Conservation (phyloP, 306 rosid genomes). For the Begonia fuchsioides region DNA sequence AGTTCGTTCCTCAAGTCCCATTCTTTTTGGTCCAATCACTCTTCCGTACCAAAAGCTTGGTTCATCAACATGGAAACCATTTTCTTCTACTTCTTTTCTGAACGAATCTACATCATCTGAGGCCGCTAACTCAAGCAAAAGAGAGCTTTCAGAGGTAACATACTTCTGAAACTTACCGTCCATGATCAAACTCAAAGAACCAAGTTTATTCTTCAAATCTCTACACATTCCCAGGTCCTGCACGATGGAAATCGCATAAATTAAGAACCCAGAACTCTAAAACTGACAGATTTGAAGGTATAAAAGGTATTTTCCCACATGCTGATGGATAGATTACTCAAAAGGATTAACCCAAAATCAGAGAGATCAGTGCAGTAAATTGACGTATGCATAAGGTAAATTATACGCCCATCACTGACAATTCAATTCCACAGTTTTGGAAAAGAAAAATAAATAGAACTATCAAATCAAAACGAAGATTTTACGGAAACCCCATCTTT, state of each 20-base stretch:
- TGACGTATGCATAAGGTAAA: no score
- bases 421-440: no score
- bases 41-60: slow-evolving; percentile 86
- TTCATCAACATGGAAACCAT: slow-evolving; percentile 44
- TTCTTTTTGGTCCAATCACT: slow-evolving; percentile 75
- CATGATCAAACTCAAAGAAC: slow-evolving; percentile 36
- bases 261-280: slow-evolving; percentile 2
- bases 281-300: neutral
- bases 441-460: no score
- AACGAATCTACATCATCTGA: slow-evolving; percentile 60
- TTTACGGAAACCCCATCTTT: no score
- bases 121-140: slow-evolving; percentile 77
- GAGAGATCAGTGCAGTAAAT: no score
- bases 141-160: slow-evolving; percentile 19
- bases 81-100: slow-evolving; percentile 50
- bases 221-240: slow-evolving; percentile 73
- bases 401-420: no score
- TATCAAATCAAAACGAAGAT: no score
- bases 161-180: slow-evolving; percentile 44
- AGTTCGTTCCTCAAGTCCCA: slow-evolving; percentile 80
- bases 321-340: no score
- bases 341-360: no score
- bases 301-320: no score
- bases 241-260: slow-evolving; percentile 13
- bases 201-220: slow-evolving; percentile 41